Base-by-base conservation (phyloP, 139 green algal genomes). In the Parachlorella kessleri region DNA sequence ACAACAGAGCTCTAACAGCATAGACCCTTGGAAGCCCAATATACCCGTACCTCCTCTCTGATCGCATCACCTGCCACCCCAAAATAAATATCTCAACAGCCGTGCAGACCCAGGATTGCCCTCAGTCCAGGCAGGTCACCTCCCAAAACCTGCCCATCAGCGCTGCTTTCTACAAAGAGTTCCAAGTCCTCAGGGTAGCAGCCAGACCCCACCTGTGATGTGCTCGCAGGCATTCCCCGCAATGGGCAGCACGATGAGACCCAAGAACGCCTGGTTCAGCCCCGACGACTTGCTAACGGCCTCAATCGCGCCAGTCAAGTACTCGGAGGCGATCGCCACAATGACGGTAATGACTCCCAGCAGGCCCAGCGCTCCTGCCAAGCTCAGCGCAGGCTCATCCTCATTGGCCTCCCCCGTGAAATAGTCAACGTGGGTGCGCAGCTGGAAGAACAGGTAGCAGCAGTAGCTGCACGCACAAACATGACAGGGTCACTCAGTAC, bases 221-320 rank as follows among this genome's bases (percentile, higher is more conserved):
- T 98, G 94, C 85, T 97, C 94, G 38, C 89, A 94, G 9, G 94
- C 94, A 41, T 98, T 98, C 80, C 94, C 94, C 2, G 93, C 94
- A 32, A 97, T 95, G 32, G 94, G 94, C 75, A 97, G 86, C 33
- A 98, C 67, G 42, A 96, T 91, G 35, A 93, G 91, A 9, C 90
- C 90, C 26, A 98, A 73, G 88, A 98, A 97, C 6, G 80, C 75
- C 70, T 92, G 79, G 67, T 88, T 93, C 30, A 98, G 85, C 32
- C 90, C 88, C 8, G 86, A 92, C 32, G 76, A 65, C 24, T 84
- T 63, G 70, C 75, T 90, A 9, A 97, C 89, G 24, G 89, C 85
- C 87, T 95, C 88, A 36, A 98, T 92, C 0, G 89, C 88, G 4
- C 84, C 88, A 0, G 91, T 96, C 26, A 98, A 70, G 68, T 89